phyloP scores from a whole-genome alignment of 2,329 filamentous ascomycete genomes.

The Metarhizium brunneum region DNA sequence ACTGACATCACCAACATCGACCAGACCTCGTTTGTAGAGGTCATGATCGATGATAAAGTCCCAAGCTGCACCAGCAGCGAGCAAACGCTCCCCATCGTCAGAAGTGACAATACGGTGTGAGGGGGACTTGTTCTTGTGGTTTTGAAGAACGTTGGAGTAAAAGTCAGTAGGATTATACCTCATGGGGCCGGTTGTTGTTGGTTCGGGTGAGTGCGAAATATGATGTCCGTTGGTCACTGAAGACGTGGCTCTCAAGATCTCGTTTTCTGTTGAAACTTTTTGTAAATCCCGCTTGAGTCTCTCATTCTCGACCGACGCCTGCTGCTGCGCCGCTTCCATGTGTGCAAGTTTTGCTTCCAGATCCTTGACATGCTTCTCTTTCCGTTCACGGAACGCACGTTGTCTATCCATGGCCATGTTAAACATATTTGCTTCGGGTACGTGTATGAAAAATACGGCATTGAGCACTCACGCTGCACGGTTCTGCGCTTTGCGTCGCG shows the following conservation, averaged over 20 bases:
- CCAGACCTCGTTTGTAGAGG: slow-evolving; percentile 63
- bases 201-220: slow-evolving; percentile 33
- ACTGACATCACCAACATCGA: slow-evolving; percentile 75
- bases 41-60: slow-evolving; percentile 78
- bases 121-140: slow-evolving; percentile 52
- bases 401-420: slow-evolving; percentile 48
- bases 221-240: slow-evolving; percentile 22
- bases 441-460: no score
- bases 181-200: slow-evolving; percentile 57
- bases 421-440: neutral
- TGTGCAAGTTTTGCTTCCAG: slow-evolving; percentile 76
- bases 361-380: slow-evolving; percentile 89
- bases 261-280: slow-evolving; percentile 80
- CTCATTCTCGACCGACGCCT: slow-evolving; percentile 75
- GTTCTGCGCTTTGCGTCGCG: slow-evolving; percentile 51
- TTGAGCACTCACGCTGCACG: slow-evolving; percentile 45
- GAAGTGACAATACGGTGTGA: slow-evolving; percentile 61
- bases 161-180: slow-evolving; percentile 65
- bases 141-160: slow-evolving; percentile 52
- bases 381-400: slow-evolving; percentile 90
- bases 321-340: slow-evolving; percentile 65
- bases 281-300: slow-evolving; percentile 76
- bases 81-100: slow-evolving; percentile 56
- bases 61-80: slow-evolving; percentile 76
- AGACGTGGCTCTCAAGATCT: slow-evolving; percentile 78